Base-by-base conservation (phyloP, 768 basidiomycete genomes). In the Atractiella rhizophila region DNA sequence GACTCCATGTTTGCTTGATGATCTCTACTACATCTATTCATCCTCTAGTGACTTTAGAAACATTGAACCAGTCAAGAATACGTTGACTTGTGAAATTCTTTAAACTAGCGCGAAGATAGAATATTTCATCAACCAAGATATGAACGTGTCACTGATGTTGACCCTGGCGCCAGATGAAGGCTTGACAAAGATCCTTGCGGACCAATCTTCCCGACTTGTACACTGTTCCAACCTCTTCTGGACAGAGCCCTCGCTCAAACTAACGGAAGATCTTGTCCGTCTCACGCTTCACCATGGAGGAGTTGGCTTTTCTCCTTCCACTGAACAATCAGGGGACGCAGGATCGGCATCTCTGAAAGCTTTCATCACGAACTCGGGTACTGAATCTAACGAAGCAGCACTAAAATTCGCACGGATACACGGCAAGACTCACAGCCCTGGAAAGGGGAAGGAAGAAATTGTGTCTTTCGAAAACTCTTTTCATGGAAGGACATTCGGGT, bases 341-440 rank as follows among this genome's bases (percentile, higher is more conserved):
- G n/a, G 8, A 34, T 16, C 16, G 28, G 23, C 36, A 43, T 29
- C 27, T 43, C 7, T 37, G 36, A 10, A 37, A 43, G 28, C 31
- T 19, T 94, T 94, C 63, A 86, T 94, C 56, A 56, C 76, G 28
- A 96, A 88, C 63, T 77, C 83, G 29, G 91, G 91, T 2, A 91
- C 91, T 10, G 91, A 96, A 57, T 83, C 88, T 33, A 96, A 91
- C 57, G 91, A 98, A 57, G 91, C 85, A 29, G 91, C 91, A 12
- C 63, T 96, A 49, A 96, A 98, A 60, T 73, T 94, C 49, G 86
- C 78, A 24, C 73, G 91, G 30, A 85, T 80, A 55, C 71, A 80
- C 16, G 91, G 80, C 35, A 94, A 94, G 60, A 61, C 29, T 62
- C 59, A 63, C 9, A 71, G 70, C 57, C 57, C 64, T 40, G 78